Conservation (phyloP, 2,329 filamentous ascomycete species). For the Albophoma yamanashiensis region DNA sequence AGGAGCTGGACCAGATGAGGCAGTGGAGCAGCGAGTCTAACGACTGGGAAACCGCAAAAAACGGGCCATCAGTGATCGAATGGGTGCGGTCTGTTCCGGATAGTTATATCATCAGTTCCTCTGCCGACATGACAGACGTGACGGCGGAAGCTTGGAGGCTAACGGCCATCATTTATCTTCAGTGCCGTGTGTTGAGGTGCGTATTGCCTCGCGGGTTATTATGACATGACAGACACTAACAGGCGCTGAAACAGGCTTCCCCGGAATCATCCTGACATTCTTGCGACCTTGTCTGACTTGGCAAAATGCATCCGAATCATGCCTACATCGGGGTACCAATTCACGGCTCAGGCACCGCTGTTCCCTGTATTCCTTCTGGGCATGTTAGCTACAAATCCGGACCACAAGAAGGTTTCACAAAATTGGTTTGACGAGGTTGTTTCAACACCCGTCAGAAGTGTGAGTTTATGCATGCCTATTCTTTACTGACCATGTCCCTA, state of each 20-base stretch:
- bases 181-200: slow-evolving; percentile 26
- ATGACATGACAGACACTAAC: not conserved
- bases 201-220: not conserved
- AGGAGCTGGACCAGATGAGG: slow-evolving; percentile 18
- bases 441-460: slow-evolving; percentile 25
- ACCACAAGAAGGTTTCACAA: slow-evolving; percentile 17
- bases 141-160: slow-evolving; percentile 31
- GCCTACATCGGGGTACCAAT: slow-evolving; percentile 28
- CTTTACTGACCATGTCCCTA: not conserved
- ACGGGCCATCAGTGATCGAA: slow-evolving; percentile 10
- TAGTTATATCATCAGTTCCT: slow-evolving; percentile 13
- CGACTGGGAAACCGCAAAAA: slow-evolving; percentile 10
- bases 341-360: slow-evolving; percentile 30
- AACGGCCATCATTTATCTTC: slow-evolving; percentile 25
- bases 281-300: slow-evolving; percentile 20
- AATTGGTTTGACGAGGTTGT: slow-evolving; percentile 27
- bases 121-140: slow-evolving; percentile 26
- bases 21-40: slow-evolving; percentile 23
- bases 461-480: slow-evolving; percentile 14
- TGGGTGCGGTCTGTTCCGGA: slow-evolving; percentile 17
- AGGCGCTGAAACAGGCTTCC: slow-evolving; percentile 17
- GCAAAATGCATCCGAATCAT: slow-evolving; percentile 25
- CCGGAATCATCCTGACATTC: slow-evolving; percentile 23
- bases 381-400: slow-evolving; percentile 18
- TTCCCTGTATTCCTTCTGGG: slow-evolving; percentile 30